Evolutionary conservation across 306 rosid genomes (phyloP).

Genomic region (Acacia melanoxylon): DNA sequence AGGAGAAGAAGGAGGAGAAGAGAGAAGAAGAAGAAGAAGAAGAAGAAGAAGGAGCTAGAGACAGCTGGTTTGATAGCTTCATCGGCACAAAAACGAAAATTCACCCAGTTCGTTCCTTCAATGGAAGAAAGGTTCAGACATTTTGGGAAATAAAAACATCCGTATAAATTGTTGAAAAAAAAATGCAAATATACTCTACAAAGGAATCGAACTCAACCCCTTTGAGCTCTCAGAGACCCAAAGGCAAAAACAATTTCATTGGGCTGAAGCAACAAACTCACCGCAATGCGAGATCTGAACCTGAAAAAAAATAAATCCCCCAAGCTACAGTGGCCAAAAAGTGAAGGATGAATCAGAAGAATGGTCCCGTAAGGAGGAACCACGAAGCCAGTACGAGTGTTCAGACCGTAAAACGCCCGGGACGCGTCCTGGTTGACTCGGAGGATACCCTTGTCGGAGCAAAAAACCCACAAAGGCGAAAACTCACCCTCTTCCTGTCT

Average conservation of each 20-base stretch:
- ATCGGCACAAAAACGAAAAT: not conserved
- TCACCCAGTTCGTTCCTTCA: not conserved
- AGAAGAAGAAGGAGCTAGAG: not conserved
- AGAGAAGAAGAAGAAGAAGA: no score
- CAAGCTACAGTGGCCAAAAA: not conserved
- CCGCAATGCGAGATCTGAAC: conserved; percentile 60
- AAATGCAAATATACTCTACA: conserved; percentile 20
- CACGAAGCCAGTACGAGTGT: conserved; percentile 21
- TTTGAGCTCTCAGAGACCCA: not conserved
- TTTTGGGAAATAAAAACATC: not conserved
- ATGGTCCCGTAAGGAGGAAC: not conserved
- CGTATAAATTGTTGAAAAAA: not conserved
- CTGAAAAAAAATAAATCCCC: conserved; percentile 7
- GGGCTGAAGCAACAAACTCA: conserved; percentile 42
- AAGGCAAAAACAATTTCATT: not conserved
- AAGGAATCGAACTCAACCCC: conserved; percentile 10
- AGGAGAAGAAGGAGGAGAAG: no score
- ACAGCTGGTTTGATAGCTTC: not conserved
- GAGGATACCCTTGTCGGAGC: conserved; percentile 25
- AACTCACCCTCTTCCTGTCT: not conserved
- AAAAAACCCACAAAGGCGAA: conserved; percentile 16
- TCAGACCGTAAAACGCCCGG: conserved; percentile 16
- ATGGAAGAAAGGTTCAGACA: not conserved
- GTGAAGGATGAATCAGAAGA: not conserved
- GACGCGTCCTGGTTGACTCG: conserved; percentile 58